These are phyloP conservation scores for Metschnikowia amazonensis DNA, from an alignment of 805 yeast genomes.

Conservation along the genomic window DNA sequence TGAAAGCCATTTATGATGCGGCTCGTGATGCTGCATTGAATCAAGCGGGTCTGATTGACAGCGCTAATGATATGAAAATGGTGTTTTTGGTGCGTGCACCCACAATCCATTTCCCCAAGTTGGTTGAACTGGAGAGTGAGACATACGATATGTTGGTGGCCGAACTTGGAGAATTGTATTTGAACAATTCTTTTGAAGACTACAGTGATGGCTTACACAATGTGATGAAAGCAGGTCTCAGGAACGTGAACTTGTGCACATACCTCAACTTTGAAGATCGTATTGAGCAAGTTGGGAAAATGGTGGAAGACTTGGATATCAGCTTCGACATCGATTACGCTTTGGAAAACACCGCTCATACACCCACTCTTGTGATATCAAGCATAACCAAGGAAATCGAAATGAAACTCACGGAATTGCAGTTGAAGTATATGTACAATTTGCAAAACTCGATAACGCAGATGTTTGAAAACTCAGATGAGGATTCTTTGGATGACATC, in stretches of 20 bases:
- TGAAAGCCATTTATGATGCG: slow-evolving; percentile 85
- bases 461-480: slow-evolving; percentile 44
- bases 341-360: slow-evolving; percentile 33
- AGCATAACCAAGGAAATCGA: slow-evolving; percentile 64
- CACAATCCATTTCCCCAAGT: slow-evolving; percentile 69
- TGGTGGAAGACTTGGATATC: slow-evolving; percentile 64
- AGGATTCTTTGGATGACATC: slow-evolving; percentile 46
- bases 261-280: slow-evolving; percentile 46
- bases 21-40: slow-evolving; percentile 87
- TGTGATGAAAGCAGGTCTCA: slow-evolving; percentile 61
- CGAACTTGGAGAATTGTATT: slow-evolving; percentile 77
- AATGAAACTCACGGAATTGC: slow-evolving; percentile 68
- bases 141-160: slow-evolving; percentile 60
- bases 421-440: slow-evolving; percentile 54
- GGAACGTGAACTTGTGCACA: slow-evolving; percentile 69
- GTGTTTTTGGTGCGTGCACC: slow-evolving; percentile 79
- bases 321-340: slow-evolving; percentile 55
- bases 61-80: slow-evolving; percentile 60
- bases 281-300: slow-evolving; percentile 51
- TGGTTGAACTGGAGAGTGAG: slow-evolving; percentile 37
- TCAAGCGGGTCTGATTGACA: slow-evolving; percentile 65
- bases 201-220: slow-evolving; percentile 39
- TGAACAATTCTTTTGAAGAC: slow-evolving; percentile 54
- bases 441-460: slow-evolving; percentile 52
- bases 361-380: slow-evolving; percentile 48